Base-by-base conservation (phyloP, 441 rosid genomes). In the Caryocar brasiliense region DNA sequence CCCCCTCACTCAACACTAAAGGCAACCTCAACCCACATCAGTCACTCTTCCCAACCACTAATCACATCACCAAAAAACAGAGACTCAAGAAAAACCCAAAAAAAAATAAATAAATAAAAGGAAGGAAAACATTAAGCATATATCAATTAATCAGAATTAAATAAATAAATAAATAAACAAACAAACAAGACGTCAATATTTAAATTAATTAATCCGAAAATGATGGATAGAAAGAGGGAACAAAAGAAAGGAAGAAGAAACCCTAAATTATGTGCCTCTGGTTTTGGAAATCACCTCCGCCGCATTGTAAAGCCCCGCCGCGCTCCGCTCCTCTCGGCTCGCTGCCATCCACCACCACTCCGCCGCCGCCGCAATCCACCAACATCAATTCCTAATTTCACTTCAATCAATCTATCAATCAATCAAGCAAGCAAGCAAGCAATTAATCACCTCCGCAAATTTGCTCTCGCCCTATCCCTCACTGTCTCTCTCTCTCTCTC, bases 231-330 rank as follows among this genome's bases (percentile, higher is more conserved):
- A 43, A 26, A 44, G 33, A 10, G 56, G 64, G 56, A 39, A 52
- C 64, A 59, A 43, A 63, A 62, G 56, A 34, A 56, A 55, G 54
- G 57, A 53, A 37, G 8, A 38, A 1, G 28, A 68, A 54, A 49
- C 60, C 62, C 47, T 34, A 62, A 45, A 47, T 58, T 59, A 63
- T 82, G 58, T 80, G 75, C 78, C 82, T 76, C 66, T 22, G 73
- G 68, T 48, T 39, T 60, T 41, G n/a, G 12, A 40, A 70, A 75
- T 62, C 66, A 75, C 37, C 33, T 52, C 62, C 59, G 72, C 26
- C 58, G 61, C 73, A 66, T 71, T 61, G 58, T 48, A 71, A 12
- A 68, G 58, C 66, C 68, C 70, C 18, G 48, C 59, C 55, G 75
- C 59, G 54, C 50, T 55, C 61, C 60, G 54, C 40, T 47, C 62